Evolutionary conservation across 805 yeast genomes (phyloP).

Genomic region (Priceomyces melissophilus): DNA sequence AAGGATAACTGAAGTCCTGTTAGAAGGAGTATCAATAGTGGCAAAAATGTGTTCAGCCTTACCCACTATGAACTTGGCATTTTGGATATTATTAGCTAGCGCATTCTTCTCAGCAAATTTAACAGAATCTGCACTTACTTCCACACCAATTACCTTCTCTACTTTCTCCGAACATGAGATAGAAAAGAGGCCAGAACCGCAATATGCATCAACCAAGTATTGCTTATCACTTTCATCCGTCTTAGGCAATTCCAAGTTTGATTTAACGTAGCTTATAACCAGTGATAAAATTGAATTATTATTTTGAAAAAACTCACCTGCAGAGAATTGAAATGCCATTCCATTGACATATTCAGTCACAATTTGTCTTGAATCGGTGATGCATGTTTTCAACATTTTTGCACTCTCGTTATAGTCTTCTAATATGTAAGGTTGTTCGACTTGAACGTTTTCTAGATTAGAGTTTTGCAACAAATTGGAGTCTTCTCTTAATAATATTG

Average conservation of each 20-base stretch:
- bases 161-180: constrained; percentile 80
- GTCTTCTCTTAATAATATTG: constrained; percentile 79
- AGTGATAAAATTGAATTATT: constrained; percentile 85
- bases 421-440: constrained; percentile 27
- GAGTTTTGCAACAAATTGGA: constrained; percentile 40
- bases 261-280: constrained; percentile 77
- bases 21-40: constrained; percentile 69
- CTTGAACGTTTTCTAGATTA: not conserved
- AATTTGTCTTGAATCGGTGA: constrained; percentile 71
- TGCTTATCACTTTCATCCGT: constrained; percentile 25
- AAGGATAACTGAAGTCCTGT: constrained; percentile 80
- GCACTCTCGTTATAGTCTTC: constrained; percentile 24
- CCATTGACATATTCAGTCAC: constrained; percentile 78
- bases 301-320: constrained; percentile 96
- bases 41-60: constrained; percentile 89
- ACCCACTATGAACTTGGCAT: constrained; percentile 84
- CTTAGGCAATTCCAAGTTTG: constrained; percentile 48
- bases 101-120: constrained; percentile 85
- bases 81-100: constrained; percentile 63
- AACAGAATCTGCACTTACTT: constrained; percentile 87
- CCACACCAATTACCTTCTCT: constrained; percentile 88
- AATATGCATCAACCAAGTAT: constrained; percentile 88
- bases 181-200: constrained; percentile 93
- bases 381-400: constrained; percentile 60
- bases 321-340: constrained; percentile 78